These are phyloP conservation scores for Chrysosphaeria jannelii DNA, from an alignment of 2,329 filamentous ascomycete genomes.

Conservation along the genomic window DNA sequence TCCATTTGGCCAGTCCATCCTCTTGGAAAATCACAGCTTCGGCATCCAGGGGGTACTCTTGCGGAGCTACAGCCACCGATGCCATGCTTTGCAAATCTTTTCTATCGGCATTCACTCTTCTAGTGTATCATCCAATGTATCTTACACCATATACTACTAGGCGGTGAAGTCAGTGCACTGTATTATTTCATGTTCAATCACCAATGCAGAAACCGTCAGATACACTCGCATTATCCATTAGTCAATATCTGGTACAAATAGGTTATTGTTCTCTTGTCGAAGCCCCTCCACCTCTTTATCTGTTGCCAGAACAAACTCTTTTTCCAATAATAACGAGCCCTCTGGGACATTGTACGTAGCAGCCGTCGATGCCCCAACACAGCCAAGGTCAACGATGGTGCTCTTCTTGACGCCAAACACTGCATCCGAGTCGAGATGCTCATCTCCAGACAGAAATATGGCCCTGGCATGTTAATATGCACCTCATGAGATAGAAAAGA, in stretches of 20 bases:
- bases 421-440: constrained; percentile 57
- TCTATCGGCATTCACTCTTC: too few species aligned
- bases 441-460: constrained; percentile 46
- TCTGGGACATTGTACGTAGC: constrained; percentile 30
- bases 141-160: neutral
- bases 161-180: neutral
- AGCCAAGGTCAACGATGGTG: constrained; percentile 32
- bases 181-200: too few species aligned
- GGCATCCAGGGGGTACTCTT: too few species aligned
- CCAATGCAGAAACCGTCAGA: too few species aligned
- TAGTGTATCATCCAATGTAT: too few species aligned
- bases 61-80: too few species aligned
- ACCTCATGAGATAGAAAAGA: constrained; percentile 5
- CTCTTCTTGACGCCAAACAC: constrained; percentile 72
- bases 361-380: constrained; percentile 20
- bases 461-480: constrained; percentile 17
- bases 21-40: too few species aligned
- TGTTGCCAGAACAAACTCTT: constrained; percentile 52
- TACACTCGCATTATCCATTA: too few species aligned
- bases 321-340: constrained; percentile 29
- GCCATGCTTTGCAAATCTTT: too few species aligned
- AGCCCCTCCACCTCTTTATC: constrained; percentile 36
- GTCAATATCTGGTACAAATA: too few species aligned
- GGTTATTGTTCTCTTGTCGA: constrained; percentile 27
- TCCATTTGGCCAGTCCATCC: too few species aligned